These are phyloP conservation scores for Mimosa bimucronata DNA, from an alignment of 306 rosid species.

Conservation along the genomic window DNA sequence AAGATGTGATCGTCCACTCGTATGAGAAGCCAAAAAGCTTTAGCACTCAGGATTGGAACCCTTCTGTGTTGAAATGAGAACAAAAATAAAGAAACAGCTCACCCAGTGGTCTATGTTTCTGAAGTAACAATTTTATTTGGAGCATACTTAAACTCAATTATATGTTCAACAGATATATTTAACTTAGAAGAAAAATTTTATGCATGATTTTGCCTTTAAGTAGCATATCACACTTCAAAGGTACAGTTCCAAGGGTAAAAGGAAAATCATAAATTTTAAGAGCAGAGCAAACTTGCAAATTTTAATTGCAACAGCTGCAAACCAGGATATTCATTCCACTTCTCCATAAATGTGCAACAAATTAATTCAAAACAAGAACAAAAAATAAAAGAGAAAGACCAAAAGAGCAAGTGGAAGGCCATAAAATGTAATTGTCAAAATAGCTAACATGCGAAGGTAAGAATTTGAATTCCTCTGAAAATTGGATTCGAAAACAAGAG, in stretches of 20 bases:
- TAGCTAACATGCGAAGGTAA: too few relatives aligned
- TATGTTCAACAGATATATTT: neutral
- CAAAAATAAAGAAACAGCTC: neutral
- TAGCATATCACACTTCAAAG: neutral
- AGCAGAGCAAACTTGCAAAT: slow-evolving; percentile 84
- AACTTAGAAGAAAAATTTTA: neutral
- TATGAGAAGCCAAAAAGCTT: neutral
- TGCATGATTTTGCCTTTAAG: neutral
- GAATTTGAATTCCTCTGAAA: too few relatives aligned
- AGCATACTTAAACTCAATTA: neutral
- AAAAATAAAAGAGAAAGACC: slow-evolving; percentile 6
- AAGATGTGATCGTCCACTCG: neutral
- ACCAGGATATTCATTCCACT: slow-evolving; percentile 30
- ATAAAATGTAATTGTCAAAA: too few relatives aligned
- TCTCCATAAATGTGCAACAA: slow-evolving; percentile 13
- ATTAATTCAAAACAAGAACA: neutral
- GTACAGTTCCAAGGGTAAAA: neutral
- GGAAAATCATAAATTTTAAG: slow-evolving; percentile 59
- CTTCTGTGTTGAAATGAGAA: neutral
- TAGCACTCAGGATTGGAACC: neutral
- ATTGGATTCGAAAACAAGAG: too few relatives aligned
- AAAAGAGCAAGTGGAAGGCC: neutral
- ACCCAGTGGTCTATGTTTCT: neutral
- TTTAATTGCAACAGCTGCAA: slow-evolving; percentile 51
- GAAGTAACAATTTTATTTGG: neutral